A percentile compares a stretch with the other conserved stretches of the same genome.
Evolutionary conservation across 257 asterid species (phyloP).

Genomic region (Salvia hispanica): DNA sequence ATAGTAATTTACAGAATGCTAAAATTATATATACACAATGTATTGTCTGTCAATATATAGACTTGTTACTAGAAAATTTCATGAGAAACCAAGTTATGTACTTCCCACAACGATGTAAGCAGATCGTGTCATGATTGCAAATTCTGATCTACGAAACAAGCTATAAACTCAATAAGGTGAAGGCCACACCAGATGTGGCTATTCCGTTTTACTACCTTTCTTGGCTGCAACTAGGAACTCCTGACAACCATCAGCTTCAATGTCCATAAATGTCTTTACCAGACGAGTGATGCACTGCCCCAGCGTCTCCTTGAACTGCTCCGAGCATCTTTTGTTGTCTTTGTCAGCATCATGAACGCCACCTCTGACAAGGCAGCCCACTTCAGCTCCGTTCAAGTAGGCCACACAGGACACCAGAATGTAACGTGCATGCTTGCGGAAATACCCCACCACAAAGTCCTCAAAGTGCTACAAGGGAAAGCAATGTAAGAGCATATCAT

Average conservation of each 20-base stretch:
- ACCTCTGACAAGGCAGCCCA: conserved; percentile 79
- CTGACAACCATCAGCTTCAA: conserved; percentile 68
- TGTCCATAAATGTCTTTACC: conserved; percentile 47
- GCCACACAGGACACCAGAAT: conserved; percentile 77
- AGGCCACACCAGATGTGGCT: conserved; percentile 15
- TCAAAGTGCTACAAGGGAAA: conserved; percentile 67
- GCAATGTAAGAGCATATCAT: conserved; percentile 2
- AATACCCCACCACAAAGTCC: conserved; percentile 75
- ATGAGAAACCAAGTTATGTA: conserved; percentile 6
- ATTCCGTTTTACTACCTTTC: conserved; percentile 27
- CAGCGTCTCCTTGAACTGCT: conserved; percentile 43
- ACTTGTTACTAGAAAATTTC: neutral
- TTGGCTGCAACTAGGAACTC: conserved; percentile 51
- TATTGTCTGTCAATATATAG: conserved; percentile 6
- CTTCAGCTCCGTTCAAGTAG: conserved; percentile 84
- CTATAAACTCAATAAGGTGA: no score
- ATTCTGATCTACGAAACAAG: conserved; percentile 20
- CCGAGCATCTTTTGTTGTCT: conserved; percentile 71
- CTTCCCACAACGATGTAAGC: conserved; percentile 16
- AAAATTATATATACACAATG: conserved; percentile 11
- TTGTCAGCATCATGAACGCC: conserved; percentile 81
- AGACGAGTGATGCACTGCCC: conserved; percentile 47
- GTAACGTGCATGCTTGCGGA: conserved; percentile 56
- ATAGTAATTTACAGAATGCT: neutral
- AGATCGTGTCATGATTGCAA: conserved; percentile 23